Base-by-base conservation (phyloP, 352 stramenopile genomes). In the Pythium brassicae region DNA sequence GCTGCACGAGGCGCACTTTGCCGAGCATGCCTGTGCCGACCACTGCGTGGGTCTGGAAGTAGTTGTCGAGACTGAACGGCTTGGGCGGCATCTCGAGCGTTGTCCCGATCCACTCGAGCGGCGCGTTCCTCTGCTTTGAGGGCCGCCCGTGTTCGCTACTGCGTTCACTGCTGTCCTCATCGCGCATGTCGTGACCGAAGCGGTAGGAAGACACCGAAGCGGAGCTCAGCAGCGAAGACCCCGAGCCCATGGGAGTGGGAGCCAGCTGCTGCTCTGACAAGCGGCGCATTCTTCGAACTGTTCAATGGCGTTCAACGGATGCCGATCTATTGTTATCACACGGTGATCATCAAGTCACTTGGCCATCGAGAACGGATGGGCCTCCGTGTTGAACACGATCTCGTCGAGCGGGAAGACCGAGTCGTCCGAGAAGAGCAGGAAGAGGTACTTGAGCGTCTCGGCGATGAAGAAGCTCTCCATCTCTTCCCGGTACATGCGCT, bases 371-470 rank as follows among this genome's bases (percentile, higher is more conserved):
- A 96, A 83, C 40, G 87, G 78, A 62, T 97, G 89, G 0, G 79
- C 89, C 68, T 96, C 86, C 1, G 89, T 96, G 52, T 90, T 96
- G 63, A 97, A 94, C 46, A 97, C 83, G 43, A 92, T 86, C 50
- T 94, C 62, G 51, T 95, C 73, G 39, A 97, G 66, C 20, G 73
- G 55, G n/a, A 95, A 50, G 52, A 95, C 66, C n/a, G 71, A 71
- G 53, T 95, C 78, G 52, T 94, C 78, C 23, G 71, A 87, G 65
- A 97, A 97, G 23, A 97, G 74, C 54, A 98, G 62, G 65, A 96
- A 97, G 39, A 98, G 71, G 69, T 97, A 98, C 76, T 98, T 98
- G 65, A 97, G 80, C 59, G 92, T 97, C 77, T 97, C 90, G 26
- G 85, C 87, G 56, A 97, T 69, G 63, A 97, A 97, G 64, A 94